Evolutionary conservation across 768 basidiomycete species (phyloP), one percentile per base, ranked within the genome.

Genomic region (Tulasnella sp.): DNA sequence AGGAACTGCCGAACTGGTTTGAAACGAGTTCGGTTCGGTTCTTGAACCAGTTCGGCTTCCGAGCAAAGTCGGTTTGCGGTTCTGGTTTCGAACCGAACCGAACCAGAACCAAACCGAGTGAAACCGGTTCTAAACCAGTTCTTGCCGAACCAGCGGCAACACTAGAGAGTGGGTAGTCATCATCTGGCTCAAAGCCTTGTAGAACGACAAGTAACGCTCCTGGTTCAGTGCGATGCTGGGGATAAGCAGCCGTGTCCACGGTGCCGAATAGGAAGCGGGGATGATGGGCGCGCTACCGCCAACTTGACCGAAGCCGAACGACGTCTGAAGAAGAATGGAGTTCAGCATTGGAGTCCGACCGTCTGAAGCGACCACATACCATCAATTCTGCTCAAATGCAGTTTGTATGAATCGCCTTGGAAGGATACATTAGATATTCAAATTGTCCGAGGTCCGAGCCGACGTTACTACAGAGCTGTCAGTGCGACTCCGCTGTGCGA

Each of bases 301-400:
- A 78, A 98, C 97, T 88, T 98, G 97, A 80, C 97, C 96, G 86
- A 99, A 99, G 79, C 97, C 97, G 84, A 97, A 97, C 17, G 94
- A 96, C 0, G 94, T 96, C 90, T 94, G 79, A 34, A n/a, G 31
- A 7, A 25, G 7, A 12, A 36, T 22, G 3, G 3, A 12, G 9
- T 22, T 75, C 3, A 39, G 54, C 3, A n/a, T 9, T 73, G n/a
- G 31, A 52, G 37, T 69, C 14, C 36, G n/a, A 64, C 40, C 14
- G 42, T 15, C 11, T 39, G 4, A 17, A 9, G 12, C 15, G 71
- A 75, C 17, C 29, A 83, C 88, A 25, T 80, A 92, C 92, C 94
- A 95, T 93, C 75, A 92, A 87, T 81, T 93, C 94, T 58, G 92
- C 93, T 31, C 89, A 89, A 79, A 98, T 90, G 78, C 94, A 93